Evolutionary conservation across 495 filamentous ascomycete genomes (phyloP).

Genomic region (Podospora bellae-mahoneyi): DNA sequence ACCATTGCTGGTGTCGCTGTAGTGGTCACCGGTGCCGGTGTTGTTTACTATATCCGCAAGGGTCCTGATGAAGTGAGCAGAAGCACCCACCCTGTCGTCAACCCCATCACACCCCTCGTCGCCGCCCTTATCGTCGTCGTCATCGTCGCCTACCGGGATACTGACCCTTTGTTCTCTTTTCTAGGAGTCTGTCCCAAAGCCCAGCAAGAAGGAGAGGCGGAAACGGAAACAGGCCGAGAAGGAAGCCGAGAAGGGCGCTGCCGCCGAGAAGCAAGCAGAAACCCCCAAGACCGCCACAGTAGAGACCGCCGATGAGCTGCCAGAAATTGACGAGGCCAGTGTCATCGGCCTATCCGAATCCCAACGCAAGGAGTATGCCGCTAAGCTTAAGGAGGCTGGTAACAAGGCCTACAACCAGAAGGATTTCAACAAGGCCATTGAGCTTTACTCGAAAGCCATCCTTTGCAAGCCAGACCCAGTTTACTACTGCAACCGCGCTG

Average conservation of each 20-base stretch:
- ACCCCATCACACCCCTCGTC: background rate
- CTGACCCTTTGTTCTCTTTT: background rate
- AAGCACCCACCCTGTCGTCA: background rate
- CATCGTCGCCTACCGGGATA: slow-evolving; percentile 4
- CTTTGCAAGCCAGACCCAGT: slow-evolving; percentile 96
- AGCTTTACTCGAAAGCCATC: slow-evolving; percentile 91
- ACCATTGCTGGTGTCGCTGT: slow-evolving; percentile 92
- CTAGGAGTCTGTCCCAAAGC: slow-evolving; percentile 32
- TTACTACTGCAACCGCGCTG: slow-evolving; percentile 97
- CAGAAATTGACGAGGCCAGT: slow-evolving; percentile 76
- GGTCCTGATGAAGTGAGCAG: slow-evolving; percentile 35
- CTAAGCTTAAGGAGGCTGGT: slow-evolving; percentile 87
- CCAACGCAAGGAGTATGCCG: slow-evolving; percentile 77
- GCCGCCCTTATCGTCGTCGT: background rate
- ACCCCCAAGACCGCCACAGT: slow-evolving; percentile 49
- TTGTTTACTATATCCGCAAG: slow-evolving; percentile 77
- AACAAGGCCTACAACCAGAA: slow-evolving; percentile 95
- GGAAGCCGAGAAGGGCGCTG: slow-evolving; percentile 2
- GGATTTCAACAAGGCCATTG: slow-evolving; percentile 86
- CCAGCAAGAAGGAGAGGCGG: slow-evolving; percentile 54
- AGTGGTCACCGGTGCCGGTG: slow-evolving; percentile 83
- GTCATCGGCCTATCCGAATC: slow-evolving; percentile 67
- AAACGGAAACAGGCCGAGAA: slow-evolving; percentile 67
- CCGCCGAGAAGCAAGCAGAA: slow-evolving; percentile 51
- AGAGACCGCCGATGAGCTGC: slow-evolving; percentile 72